phyloP scores from a whole-genome alignment of 345 rosid species.

The Crucihimalaya himalaica region DNA sequence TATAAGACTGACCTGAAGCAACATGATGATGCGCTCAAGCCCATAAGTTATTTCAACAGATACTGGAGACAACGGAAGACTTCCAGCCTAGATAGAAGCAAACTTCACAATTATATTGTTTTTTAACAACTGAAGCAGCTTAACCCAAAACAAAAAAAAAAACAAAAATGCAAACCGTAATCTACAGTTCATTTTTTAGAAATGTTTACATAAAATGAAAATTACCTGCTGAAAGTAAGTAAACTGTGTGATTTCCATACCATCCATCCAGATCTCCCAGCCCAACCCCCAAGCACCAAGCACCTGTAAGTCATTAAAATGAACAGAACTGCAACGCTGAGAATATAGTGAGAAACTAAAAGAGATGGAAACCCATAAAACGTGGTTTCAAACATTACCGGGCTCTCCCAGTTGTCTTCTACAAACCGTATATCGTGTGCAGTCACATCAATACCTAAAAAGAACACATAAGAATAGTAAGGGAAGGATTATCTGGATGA shows the following conservation, averaged over 20 bases:
- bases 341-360: not conserved
- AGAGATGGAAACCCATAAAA: not conserved
- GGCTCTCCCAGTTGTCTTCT: constrained; percentile 99
- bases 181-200: not conserved
- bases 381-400: constrained; percentile 53
- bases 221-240: constrained; percentile 98
- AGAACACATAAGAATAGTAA: not conserved
- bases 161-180: not conserved
- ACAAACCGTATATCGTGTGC: constrained; percentile 92
- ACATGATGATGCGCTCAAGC: constrained; percentile 95
- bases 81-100: constrained; percentile 69
- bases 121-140: not conserved
- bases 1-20: constrained; percentile 72
- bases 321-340: not conserved
- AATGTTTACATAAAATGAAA: constrained; percentile 9
- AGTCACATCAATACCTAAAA: constrained; percentile 80
- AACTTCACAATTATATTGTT: not conserved
- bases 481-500: not conserved
- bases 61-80: constrained; percentile 85
- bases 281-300: constrained; percentile 99
- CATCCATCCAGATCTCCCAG: constrained; percentile 99
- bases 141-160: not conserved
- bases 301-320: constrained; percentile 55
- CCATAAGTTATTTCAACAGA: constrained; percentile 99
- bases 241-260: constrained; percentile 99